Evolutionary conservation across 768 basidiomycete species (phyloP), one percentile per base, ranked within the genome.

Genomic region (Lactifluus hygrophoroides): DNA sequence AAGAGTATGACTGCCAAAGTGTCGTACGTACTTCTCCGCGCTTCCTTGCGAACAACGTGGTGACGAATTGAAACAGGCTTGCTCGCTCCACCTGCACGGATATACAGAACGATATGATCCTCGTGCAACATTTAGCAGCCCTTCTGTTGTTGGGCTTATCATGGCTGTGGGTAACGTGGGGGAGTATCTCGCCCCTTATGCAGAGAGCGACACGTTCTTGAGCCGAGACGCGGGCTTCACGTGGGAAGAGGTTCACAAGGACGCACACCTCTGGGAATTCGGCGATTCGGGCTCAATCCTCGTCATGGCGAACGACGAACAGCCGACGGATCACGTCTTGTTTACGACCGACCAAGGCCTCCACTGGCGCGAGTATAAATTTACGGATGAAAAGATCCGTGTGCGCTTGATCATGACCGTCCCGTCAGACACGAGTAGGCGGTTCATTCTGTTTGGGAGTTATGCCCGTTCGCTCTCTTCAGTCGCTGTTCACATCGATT

Each of bases 191-290:
- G 84, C 81, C 0, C 74, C 84, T 0, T 99, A 99, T 73, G 79
- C 76, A 3, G 88, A 97, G 30, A 85, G 86, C 60, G 95, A 98
- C 69, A 96, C 94, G 2, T 98, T 96, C 85, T 79, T 98, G 42
- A 92, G 90, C 56, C 90, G 96, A 4, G 92, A 99, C 65, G 96
- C 84, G 2, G 96, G 96, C 9, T 96, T 96, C 73, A 93, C 90
- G 0, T 99, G 96, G 96, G 84, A 96, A 69, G 96, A 99, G 73
- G 87, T 99, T 0, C 94, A 94, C 76, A 99, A 99, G 69, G 94
- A 95, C 64, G 95, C 96, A 0, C 89, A 98, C 68, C 77, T 97
- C 38, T 99, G 92, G 93, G 94, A 94, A 69, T 98, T 95, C 66
- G 95, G 95, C 28, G 96, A 98, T 73, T 95, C 91, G 0, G 96